Percentiles rank a stretch among this genome's conserved stretches.
phyloP scores from a whole-genome alignment of 352 stramenopile species.

The Phytopythium oedochilum region DNA sequence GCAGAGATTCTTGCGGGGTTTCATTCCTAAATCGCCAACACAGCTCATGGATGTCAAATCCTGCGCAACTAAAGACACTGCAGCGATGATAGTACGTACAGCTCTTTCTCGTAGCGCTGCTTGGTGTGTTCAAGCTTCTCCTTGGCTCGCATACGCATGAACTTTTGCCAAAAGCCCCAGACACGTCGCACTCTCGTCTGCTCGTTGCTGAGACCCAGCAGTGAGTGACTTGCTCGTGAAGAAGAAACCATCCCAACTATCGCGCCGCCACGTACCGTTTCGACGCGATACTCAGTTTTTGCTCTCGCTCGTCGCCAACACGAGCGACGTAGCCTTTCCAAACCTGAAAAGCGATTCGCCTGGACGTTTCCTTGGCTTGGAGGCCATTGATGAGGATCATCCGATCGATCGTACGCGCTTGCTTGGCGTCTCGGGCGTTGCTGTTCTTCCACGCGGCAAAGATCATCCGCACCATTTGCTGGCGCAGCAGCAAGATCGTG shows the following conservation, averaged over 20 bases:
- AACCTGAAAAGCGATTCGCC: conserved; percentile 42
- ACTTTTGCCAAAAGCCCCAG: conserved; percentile 47
- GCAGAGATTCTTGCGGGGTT: conserved; percentile 26
- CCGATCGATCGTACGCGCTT: conserved; percentile 51
- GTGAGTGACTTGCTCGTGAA: neutral
- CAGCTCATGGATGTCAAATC: neutral
- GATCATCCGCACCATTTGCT: conserved; percentile 72
- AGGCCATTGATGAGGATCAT: conserved; percentile 68
- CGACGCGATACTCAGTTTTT: conserved; percentile 53
- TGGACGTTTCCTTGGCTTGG: conserved; percentile 38
- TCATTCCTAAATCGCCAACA: conserved; percentile 20
- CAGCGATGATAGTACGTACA: conserved; percentile 22
- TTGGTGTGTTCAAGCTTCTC: conserved; percentile 53
- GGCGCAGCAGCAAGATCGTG: conserved; percentile 43
- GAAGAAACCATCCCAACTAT: neutral
- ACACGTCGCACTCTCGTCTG: conserved; percentile 31
- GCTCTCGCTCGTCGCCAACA: conserved; percentile 50
- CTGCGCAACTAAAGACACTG: neutral
- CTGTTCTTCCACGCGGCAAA: conserved; percentile 71
- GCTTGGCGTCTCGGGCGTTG: conserved; percentile 35
- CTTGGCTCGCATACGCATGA: conserved; percentile 42
- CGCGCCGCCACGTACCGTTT: conserved; percentile 20
- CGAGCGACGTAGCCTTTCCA: conserved; percentile 54
- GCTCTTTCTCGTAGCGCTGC: conserved; percentile 45
- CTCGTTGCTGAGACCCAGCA: conserved; percentile 34